phyloP scores from a whole-genome alignment of 2,329 filamentous ascomycete species.

The Coleophoma eucalyptorum region DNA sequence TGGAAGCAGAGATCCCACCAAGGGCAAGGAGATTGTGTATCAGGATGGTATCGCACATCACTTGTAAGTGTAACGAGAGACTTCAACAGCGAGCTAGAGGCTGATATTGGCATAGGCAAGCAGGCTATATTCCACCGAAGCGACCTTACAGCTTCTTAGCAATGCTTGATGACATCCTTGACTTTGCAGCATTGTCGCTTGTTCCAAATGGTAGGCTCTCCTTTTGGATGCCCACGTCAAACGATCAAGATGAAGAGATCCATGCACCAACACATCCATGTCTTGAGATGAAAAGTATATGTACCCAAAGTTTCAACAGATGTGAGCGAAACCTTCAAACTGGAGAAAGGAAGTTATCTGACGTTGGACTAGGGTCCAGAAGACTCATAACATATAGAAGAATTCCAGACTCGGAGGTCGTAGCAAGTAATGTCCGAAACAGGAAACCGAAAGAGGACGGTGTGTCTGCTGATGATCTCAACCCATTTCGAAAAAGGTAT shows the following conservation, averaged over 20 bases:
- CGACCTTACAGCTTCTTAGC: constrained; percentile 87
- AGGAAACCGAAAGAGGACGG: constrained; percentile 34
- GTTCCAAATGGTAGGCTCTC: constrained; percentile 77
- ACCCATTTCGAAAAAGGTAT: constrained; percentile 56
- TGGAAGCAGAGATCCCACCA: constrained; percentile 66
- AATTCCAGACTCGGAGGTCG: constrained; percentile 55
- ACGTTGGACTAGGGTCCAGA: constrained; percentile 64
- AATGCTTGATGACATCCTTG: constrained; percentile 85
- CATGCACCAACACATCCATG: constrained; percentile 72
- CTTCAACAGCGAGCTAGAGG: neutral
- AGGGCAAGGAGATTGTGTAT: constrained; percentile 52
- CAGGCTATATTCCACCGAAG: constrained; percentile 80
- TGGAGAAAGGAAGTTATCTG: constrained; percentile 10
- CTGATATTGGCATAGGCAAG: constrained; percentile 36
- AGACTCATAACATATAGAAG: constrained; percentile 83
- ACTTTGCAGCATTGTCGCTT: constrained; percentile 73
- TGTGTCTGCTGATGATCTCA: constrained; percentile 60
- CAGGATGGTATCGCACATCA: constrained; percentile 68
- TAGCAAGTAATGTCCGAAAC: constrained; percentile 17
- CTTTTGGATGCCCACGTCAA: constrained; percentile 97
- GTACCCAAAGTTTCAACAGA: constrained; percentile 84
- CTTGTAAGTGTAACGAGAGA: constrained; percentile 43
- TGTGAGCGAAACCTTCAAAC: constrained; percentile 47
- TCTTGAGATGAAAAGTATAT: constrained; percentile 70
- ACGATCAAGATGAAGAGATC: constrained; percentile 73